A percentile compares a stretch with the other conserved stretches of the same genome.
phyloP scores from a whole-genome alignment of 225 moss, liverwort and hornwort genomes.

The Polytrichum formosum region DNA sequence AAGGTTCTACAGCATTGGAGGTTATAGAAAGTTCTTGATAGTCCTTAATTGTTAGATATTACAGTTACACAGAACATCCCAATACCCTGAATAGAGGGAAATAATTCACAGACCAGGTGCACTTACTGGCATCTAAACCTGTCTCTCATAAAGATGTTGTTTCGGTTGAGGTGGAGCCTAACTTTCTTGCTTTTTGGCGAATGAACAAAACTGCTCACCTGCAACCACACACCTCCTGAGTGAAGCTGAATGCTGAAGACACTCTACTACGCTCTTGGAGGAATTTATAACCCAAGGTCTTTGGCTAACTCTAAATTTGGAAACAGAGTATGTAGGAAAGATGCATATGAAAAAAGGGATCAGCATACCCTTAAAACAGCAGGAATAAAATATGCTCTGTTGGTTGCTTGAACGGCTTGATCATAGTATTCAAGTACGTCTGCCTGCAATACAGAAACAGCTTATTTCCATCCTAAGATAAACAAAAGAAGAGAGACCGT shows the following conservation, averaged over 20 bases:
- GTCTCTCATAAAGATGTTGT: conserved; percentile 88
- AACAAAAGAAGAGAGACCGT: neutral
- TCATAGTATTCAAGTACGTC: conserved; percentile 97
- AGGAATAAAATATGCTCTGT: conserved; percentile 78
- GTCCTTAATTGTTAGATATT: neutral
- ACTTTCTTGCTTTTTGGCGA: conserved; percentile 62
- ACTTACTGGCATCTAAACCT: conserved; percentile 98
- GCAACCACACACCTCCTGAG: conserved; percentile 7
- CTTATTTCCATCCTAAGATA: neutral
- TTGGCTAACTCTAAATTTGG: neutral
- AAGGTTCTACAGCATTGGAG: too few species aligned
- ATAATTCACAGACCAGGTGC: neutral
- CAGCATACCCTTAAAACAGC: conserved; percentile 81
- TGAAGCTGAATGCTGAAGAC: neutral
- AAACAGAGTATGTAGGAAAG: neutral
- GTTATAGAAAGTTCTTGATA: too few species aligned
- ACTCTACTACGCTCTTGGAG: neutral
- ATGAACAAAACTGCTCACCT: conserved; percentile 81
- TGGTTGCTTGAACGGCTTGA: conserved; percentile 68
- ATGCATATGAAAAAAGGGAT: neutral
- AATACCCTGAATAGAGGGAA: neutral
- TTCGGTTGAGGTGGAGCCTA: conserved; percentile 78
- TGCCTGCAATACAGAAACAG: conserved; percentile 52
- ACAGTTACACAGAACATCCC: neutral
- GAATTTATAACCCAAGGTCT: neutral